Evolutionary conservation across 2,329 filamentous ascomycete genomes (phyloP).

Genomic region (Plectosphaerella plurivora): DNA sequence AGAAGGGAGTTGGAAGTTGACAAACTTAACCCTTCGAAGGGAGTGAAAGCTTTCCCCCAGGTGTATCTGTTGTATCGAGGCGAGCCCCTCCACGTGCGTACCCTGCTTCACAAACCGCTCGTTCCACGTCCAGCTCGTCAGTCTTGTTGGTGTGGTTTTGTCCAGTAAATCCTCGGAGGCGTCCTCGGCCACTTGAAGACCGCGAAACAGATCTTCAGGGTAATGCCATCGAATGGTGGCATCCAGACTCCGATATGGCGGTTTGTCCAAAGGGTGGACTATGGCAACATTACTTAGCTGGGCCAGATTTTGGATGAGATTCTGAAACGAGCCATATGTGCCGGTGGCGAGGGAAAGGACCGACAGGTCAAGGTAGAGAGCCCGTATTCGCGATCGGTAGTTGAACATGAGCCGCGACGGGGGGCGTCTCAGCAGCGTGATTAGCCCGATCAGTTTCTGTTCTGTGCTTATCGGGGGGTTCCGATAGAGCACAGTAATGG

Average conservation of each 20-base stretch:
- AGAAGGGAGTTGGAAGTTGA: conserved; percentile 58
- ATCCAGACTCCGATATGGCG: conserved; percentile 59
- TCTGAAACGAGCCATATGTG: conserved; percentile 28
- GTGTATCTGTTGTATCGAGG: conserved; percentile 50
- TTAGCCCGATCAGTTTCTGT: conserved; percentile 39
- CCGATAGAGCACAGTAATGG: conserved; percentile 67
- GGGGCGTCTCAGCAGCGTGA: conserved; percentile 50
- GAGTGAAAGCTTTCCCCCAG: conserved; percentile 48
- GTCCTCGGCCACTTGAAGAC: conserved; percentile 46
- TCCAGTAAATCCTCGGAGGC: conserved; percentile 30
- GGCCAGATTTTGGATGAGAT: conserved; percentile 60
- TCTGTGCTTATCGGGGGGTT: conserved; percentile 57
- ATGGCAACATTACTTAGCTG: conserved; percentile 67
- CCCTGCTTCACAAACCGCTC: conserved; percentile 42
- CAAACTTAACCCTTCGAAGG: conserved; percentile 53
- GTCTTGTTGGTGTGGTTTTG: conserved; percentile 25
- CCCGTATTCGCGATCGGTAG: conserved; percentile 67
- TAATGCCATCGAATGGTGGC: conserved; percentile 65
- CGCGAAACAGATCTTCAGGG: conserved; percentile 58
- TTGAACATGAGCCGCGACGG: conserved; percentile 47
- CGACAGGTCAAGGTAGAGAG: conserved; percentile 67
- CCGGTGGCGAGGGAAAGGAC: conserved; percentile 51
- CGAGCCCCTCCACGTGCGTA: conserved; percentile 35
- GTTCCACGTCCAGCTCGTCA: conserved; percentile 60
- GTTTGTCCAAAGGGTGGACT: conserved; percentile 63